Evolutionary conservation across 768 basidiomycete genomes (phyloP), one percentile per base, ranked within the genome.

Genomic region (Terana coerulea): DNA sequence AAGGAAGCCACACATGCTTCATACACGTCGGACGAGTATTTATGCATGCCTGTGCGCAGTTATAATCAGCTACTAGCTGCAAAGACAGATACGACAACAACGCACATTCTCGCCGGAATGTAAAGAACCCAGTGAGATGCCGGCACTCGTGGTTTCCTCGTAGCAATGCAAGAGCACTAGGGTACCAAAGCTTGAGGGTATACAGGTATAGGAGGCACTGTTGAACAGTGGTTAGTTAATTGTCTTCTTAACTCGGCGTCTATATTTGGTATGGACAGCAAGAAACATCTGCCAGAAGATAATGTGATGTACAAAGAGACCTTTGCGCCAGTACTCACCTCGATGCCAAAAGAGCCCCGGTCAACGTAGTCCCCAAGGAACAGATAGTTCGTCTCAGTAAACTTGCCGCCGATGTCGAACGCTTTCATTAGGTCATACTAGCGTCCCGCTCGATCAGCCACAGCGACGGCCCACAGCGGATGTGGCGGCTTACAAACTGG

Each of bases 361-460:
- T 98, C 95, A 34, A 98, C 95, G 67, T 98, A 98, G 67, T 98
- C 95, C 28, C 95, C 95, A 21, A 98, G 75, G 70, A 98, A 98
- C 37, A 97, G 74, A 73, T 98, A 98, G 17, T 83, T 76, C 54
- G 86, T 97, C 30, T 95, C 87, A 19, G 79, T 67, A 41, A 93
- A 76, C 56, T 81, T 82, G 2, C 95, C 95, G 26, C 95, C 95
- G 28, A 98, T 86, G 61, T 97, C 95, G 61, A 98, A 94, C 34
- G 98, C 77, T 70, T 98, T 97, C 91, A 98, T 95, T 53, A 98
- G 76, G 70, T 98, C 95, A 67, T 94, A 98, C 93, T 98, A n/a
- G 62, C 25, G 30, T 12, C 12, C 31, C 22, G 19, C 21, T n/a
- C n/a, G n/a, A n/a, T n/a, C n/a, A n/a, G n/a, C n/a, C n/a, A n/a